A percentile compares a stretch with the other conserved stretches of the same genome.
phyloP scores from a whole-genome alignment of 2,329 filamentous ascomycete species.

The Bertia moriformis region DNA sequence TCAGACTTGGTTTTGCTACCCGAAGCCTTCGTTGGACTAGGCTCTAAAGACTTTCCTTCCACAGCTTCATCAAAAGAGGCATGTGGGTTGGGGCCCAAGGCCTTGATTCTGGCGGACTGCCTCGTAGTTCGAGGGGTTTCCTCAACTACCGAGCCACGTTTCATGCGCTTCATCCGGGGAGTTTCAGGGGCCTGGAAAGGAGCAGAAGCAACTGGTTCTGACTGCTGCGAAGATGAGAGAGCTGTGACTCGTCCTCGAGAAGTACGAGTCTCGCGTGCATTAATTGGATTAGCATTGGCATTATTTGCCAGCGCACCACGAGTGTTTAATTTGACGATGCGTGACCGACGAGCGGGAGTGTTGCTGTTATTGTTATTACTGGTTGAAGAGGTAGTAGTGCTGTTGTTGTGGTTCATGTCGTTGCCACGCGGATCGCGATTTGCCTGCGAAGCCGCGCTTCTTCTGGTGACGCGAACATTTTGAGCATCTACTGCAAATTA shows the following conservation, averaged over 20 bases:
- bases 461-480: not conserved
- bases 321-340: not conserved
- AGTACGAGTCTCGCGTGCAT: not conserved
- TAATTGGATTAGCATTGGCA: not conserved
- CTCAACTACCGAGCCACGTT: constrained; percentile 11
- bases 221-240: not conserved
- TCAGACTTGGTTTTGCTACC: not conserved
- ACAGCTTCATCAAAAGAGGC: not conserved
- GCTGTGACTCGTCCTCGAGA: not conserved
- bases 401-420: not conserved
- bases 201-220: not conserved
- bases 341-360: not conserved
- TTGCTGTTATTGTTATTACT: constrained; percentile 1
- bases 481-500: too few species aligned
- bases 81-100: not conserved
- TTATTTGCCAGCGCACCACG: not conserved
- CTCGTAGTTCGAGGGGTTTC: constrained; percentile 17
- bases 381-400: not conserved
- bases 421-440: not conserved
- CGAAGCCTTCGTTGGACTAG: not conserved
- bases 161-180: constrained; percentile 15
- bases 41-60: not conserved
- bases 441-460: not conserved
- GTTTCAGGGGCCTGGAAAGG: constrained; percentile 8
- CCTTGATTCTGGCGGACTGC: constrained; percentile 15